Base-by-base conservation (phyloP, 371 early-diverging fungal species). In the Mortierella sp. region DNA sequence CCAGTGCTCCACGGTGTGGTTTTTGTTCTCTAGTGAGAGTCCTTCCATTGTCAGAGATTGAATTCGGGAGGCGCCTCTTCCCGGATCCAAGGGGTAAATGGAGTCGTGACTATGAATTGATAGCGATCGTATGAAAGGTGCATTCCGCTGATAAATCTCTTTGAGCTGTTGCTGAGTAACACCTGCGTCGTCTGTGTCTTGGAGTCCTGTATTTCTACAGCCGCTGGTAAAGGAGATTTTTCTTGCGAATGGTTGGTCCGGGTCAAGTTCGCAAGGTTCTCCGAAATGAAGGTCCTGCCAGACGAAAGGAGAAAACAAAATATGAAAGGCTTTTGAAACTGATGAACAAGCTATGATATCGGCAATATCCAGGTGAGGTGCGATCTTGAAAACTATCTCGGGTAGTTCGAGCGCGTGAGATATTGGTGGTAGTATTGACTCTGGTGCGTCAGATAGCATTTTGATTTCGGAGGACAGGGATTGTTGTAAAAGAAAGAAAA, bases 201-300 rank as follows among this genome's bases (percentile, higher is more conserved):
- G 43, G 17, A 3, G 43, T 17, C 17, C 43, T 43, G 43, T 43
- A 3, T 4, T 17, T 43, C 17, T 10, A 43, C 10, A 3, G 43
- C 10, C 17, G 15, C 17, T 10, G 15, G 4, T 17, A 17, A 17
- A 17, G 17, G 17, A 43, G 4, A 43, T 15, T 10, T 22, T 51
- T 12, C 51, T 51, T 10, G 43, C 61, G 6, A 61, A 28, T 2
- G 35, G 57, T 32, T 34, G 7, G 23, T 51, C 22, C 6, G 22
- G 9, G 29, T 56, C 35, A 12, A n/a, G 5, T 7, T 34, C 10
- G 3, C n/a, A 28, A 6, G 49, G 49, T 34, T 31, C 12, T 32
- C 61, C 61, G 45, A 61, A 61, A 34, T 61, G 45, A 26, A 61
- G 29, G 7, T 61, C 31, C 32, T 29, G 28, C 61, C 61, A 61